Percentiles rank a stretch among this genome's conserved stretches.
phyloP scores from a whole-genome alignment of 2,329 filamentous ascomycete species.

The Clonostachys rhizophaga region DNA sequence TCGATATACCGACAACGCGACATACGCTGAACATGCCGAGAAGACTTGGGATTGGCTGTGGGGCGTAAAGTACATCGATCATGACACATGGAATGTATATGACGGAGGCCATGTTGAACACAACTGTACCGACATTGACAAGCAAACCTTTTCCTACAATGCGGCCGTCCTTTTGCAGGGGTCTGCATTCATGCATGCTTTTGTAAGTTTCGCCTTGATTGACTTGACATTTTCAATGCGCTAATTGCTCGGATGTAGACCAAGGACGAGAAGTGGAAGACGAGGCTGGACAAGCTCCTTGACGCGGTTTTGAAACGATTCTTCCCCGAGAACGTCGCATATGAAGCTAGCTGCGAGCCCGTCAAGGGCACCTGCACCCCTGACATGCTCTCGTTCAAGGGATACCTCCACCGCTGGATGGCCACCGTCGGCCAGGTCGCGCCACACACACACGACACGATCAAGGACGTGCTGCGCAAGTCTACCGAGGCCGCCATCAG shows the following conservation, averaged over 20 bases:
- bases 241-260: slow-evolving; percentile 46
- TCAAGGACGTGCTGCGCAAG: slow-evolving; percentile 38
- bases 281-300: slow-evolving; percentile 54
- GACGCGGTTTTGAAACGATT: slow-evolving; percentile 46
- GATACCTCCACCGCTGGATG: slow-evolving; percentile 46
- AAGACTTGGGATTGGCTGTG: slow-evolving; percentile 62
- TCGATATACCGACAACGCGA: slow-evolving; percentile 72
- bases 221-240: slow-evolving; percentile 10
- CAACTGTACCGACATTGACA: slow-evolving; percentile 39
- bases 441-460: slow-evolving; percentile 36
- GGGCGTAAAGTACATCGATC: slow-evolving; percentile 44
- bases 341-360: slow-evolving; percentile 63
- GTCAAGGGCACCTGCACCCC: slow-evolving; percentile 42
- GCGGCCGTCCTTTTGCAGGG: slow-evolving; percentile 61
- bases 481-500: slow-evolving; percentile 43
- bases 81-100: slow-evolving; percentile 45
- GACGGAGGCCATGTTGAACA: slow-evolving; percentile 36
- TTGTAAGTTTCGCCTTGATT: too few relatives aligned
- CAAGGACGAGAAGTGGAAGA: slow-evolving; percentile 46
- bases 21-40: slow-evolving; percentile 72
- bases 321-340: slow-evolving; percentile 47
- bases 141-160: slow-evolving; percentile 66
- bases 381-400: slow-evolving; percentile 56
- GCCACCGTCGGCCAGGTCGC: slow-evolving; percentile 41
- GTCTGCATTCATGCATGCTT: slow-evolving; percentile 44